Evolutionary conservation across 768 basidiomycete genomes (phyloP).

Genomic region (Suillus americanus): DNA sequence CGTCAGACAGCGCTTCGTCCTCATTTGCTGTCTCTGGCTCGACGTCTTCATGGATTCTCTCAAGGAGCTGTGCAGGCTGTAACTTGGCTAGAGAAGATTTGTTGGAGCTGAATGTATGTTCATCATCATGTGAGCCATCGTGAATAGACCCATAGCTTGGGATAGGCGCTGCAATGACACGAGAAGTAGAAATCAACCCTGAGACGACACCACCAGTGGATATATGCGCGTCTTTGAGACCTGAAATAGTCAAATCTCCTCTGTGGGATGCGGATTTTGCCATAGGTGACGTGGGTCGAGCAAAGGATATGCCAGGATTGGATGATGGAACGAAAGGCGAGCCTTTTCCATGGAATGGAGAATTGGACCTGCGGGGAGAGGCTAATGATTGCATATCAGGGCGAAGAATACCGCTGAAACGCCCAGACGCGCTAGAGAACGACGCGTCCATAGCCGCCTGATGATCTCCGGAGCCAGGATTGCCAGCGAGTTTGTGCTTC

Average conservation of each 20-base stretch:
- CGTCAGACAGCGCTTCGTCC: background rate
- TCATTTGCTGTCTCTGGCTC: background rate
- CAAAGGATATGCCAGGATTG: background rate
- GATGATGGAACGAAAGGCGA: background rate
- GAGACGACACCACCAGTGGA: slow-evolving; percentile 1
- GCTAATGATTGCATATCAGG: background rate
- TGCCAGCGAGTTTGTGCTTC: background rate
- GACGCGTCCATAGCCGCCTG: background rate
- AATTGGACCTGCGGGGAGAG: background rate
- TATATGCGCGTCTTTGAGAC: slow-evolving; percentile 2
- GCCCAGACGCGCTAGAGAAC: background rate
- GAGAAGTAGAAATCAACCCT: background rate
- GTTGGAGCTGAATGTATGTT: slow-evolving; percentile 1
- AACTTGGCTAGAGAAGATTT: background rate
- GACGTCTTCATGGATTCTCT: background rate
- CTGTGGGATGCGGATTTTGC: background rate
- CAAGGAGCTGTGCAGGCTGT: background rate
- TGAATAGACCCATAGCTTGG: background rate
- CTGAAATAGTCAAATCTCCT: slow-evolving; percentile 1
- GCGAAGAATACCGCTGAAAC: background rate
- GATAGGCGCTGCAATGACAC: background rate
- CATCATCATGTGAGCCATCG: background rate
- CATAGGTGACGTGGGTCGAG: background rate
- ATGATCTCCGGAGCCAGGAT: background rate
- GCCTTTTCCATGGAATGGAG: background rate